Evolutionary conservation across 768 basidiomycete species (phyloP).

Genomic region (Mycena sanguinolenta): DNA sequence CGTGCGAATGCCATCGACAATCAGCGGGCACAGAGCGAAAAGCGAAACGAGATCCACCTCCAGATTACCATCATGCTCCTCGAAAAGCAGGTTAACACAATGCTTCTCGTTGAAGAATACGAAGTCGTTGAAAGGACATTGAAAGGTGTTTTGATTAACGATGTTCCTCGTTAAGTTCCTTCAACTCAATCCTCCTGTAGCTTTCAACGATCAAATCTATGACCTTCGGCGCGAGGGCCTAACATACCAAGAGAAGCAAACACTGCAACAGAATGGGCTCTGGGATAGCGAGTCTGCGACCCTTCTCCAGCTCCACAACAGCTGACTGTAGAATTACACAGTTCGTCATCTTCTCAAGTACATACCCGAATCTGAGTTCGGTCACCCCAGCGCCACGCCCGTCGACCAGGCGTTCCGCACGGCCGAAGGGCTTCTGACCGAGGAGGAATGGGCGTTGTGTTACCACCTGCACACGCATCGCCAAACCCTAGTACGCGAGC

Average conservation of each 20-base stretch:
- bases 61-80: not conserved
- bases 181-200: not conserved
- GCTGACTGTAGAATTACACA: constrained; percentile 15
- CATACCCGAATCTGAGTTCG: not conserved
- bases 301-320: not conserved
- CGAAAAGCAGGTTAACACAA: not conserved
- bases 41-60: not conserved
- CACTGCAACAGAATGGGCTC: not conserved
- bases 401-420: constrained; percentile 4
- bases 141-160: not conserved
- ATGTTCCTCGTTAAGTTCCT: constrained; percentile 2
- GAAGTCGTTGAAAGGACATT: not conserved
- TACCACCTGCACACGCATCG: not conserved
- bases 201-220: not conserved
- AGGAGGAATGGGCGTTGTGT: not conserved
- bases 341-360: not conserved
- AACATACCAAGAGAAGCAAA: not conserved
- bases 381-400: constrained; percentile 2
- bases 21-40: too few species aligned
- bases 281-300: constrained; percentile 5
- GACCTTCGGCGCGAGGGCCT: not conserved
- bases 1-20: too few species aligned
- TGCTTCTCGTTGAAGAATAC: constrained; percentile 13
- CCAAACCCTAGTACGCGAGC: not conserved
- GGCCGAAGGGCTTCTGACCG: not conserved